These are phyloP conservation scores for Ophiostoma piceae DNA, from an alignment of 2,329 filamentous ascomycete species.

Conservation along the genomic window DNA sequence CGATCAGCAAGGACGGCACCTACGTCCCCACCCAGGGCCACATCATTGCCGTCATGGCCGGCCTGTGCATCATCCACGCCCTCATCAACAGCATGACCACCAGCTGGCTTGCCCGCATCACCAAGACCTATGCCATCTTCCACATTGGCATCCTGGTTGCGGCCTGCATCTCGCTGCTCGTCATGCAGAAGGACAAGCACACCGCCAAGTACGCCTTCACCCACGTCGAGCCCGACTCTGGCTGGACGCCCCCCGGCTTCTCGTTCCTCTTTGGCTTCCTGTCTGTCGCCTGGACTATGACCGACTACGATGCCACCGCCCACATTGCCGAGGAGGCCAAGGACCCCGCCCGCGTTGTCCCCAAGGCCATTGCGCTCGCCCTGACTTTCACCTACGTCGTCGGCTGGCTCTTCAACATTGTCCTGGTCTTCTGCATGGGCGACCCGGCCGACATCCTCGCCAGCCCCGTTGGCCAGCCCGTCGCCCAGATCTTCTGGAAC, in stretches of 20 bases:
- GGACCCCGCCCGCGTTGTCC: constrained; percentile 38
- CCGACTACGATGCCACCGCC: constrained; percentile 38
- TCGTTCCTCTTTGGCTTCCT: constrained; percentile 58
- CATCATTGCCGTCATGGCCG: constrained; percentile 52
- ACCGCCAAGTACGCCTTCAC: constrained; percentile 51
- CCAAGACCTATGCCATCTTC: constrained; percentile 53
- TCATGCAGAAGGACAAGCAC: constrained; percentile 47
- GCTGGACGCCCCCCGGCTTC: constrained; percentile 51
- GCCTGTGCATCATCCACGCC: constrained; percentile 47
- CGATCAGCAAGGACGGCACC: constrained; percentile 44
- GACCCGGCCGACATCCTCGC: constrained; percentile 43
- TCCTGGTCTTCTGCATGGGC: constrained; percentile 54
- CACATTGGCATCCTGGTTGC: constrained; percentile 49
- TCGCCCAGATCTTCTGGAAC: constrained; percentile 55
- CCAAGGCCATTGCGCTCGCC: constrained; percentile 49
- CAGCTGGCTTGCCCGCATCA: constrained; percentile 54
- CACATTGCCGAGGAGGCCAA: constrained; percentile 46
- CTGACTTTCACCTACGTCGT: constrained; percentile 52
- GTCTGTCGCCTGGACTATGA: constrained; percentile 57
- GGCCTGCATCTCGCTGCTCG: constrained; percentile 48
- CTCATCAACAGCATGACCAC: constrained; percentile 52
- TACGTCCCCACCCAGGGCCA: constrained; percentile 44
- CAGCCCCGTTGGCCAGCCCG: constrained; percentile 45
- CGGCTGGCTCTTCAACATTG: constrained; percentile 55
- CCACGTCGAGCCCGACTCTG: constrained; percentile 45